Percentiles rank a stretch among this genome's conserved stretches.
These are phyloP conservation scores for Arabidopsis arenosa DNA, from an alignment of 345 rosid species.

Conservation along the genomic window DNA sequence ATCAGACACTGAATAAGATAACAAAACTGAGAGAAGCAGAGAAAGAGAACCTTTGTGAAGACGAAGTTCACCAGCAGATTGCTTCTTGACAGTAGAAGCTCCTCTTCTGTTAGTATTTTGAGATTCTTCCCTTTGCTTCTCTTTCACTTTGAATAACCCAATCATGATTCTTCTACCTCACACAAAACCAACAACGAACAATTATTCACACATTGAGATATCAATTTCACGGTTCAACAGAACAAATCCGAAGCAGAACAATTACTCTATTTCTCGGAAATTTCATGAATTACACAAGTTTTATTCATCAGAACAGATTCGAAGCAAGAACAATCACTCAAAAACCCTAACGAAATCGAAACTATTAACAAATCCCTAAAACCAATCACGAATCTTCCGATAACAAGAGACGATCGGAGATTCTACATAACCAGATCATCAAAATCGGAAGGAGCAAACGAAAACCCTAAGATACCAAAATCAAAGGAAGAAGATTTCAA, in stretches of 20 bases:
- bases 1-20: background rate
- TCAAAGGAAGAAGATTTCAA: background rate
- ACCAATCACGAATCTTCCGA: background rate
- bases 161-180: conserved; percentile 61
- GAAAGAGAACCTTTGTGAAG: conserved; percentile 69
- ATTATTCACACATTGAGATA: background rate
- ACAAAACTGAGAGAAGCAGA: background rate
- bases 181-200: background rate
- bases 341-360: too few species aligned
- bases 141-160: conserved; percentile 77
- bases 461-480: background rate
- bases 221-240: too few species aligned
- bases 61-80: conserved; percentile 84
- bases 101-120: conserved; percentile 55
- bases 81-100: conserved; percentile 54
- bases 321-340: too few species aligned
- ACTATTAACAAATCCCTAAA: too few species aligned
- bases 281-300: too few species aligned
- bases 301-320: too few species aligned
- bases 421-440: background rate
- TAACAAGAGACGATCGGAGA: background rate
- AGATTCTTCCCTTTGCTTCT: conserved; percentile 74
- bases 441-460: background rate
- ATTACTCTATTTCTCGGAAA: too few species aligned
- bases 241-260: too few species aligned